Evolutionary conservation across 139 green algal genomes (phyloP).

Genomic region (Closterium sp.): DNA sequence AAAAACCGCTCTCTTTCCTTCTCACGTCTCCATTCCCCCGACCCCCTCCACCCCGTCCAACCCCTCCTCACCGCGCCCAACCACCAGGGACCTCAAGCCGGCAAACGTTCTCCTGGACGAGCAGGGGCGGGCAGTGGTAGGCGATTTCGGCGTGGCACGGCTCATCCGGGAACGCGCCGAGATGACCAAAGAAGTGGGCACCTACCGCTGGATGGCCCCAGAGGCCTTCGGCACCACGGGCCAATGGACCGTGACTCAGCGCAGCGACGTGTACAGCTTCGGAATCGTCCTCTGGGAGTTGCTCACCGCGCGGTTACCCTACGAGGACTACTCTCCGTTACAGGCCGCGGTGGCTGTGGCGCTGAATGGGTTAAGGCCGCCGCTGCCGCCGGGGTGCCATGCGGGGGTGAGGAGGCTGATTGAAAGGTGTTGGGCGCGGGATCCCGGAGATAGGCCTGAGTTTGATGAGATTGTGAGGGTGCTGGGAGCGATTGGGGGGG

Average conservation of each 20-base stretch:
- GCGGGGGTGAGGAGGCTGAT: constrained; percentile 1
- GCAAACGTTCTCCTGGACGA: constrained; percentile 91
- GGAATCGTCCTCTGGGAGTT: constrained; percentile 91
- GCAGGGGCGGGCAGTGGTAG: constrained; percentile 59
- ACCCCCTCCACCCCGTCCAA: too few species aligned
- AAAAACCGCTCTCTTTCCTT: too few species aligned
- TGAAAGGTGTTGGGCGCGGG: not conserved
- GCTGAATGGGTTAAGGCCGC: not conserved
- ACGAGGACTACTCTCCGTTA: constrained; percentile 60
- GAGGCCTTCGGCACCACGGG: constrained; percentile 89
- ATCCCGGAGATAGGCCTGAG: constrained; percentile 4
- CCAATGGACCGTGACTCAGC: constrained; percentile 63
- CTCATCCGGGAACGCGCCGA: constrained; percentile 72
- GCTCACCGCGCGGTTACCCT: constrained; percentile 69
- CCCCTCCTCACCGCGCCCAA: not conserved
- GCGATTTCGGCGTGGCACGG: constrained; percentile 96
- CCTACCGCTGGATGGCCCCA: constrained; percentile 98
- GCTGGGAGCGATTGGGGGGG: not conserved
- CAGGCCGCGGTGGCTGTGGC: constrained; percentile 71
- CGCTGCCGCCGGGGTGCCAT: not conserved
- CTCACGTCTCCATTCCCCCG: too few species aligned
- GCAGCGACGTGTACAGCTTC: constrained; percentile 85
- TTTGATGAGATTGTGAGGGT: constrained; percentile 11
- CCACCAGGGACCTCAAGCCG: constrained; percentile 58
- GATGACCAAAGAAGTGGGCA: constrained; percentile 99